Base-by-base conservation (phyloP, 2,329 filamentous ascomycete genomes). In the Hypoxylon sp. region DNA sequence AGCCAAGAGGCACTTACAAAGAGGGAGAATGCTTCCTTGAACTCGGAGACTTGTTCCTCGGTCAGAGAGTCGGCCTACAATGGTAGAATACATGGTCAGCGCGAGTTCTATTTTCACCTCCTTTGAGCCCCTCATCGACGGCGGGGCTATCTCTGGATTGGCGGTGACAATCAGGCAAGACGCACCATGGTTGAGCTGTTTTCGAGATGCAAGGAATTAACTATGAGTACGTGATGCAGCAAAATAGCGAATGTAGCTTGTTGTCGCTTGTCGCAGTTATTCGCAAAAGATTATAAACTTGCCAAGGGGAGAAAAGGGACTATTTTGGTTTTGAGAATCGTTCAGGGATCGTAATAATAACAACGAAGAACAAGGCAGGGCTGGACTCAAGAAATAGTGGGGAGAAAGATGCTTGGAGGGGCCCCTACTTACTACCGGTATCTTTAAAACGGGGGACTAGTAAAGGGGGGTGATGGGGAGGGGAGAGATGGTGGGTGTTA, bases 21-120 rank as follows among this genome's bases (percentile, higher is more conserved):
- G 75, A 99, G 93, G 82, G 96, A 99, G 86, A 99, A 99, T 61
- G 96, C 96, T 87, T 99, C 96, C 92, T 98, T 99, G 89, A 98
- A 99, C 87, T 99, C 96, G 81, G 96, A 98, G 82, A 99, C 96
- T 89, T 99, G 96, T 87, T 99, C 96, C 89, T 99, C 96, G 77
- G 96, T 98, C 80, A 99, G 91, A 83, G 95, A 95, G 82, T 99
- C 96, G 82, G 95, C 95, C 95, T 98, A 81, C 64, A 73, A 50
- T 64, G 49, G 51, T 64, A 66, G 46, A 50, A 60, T 32, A 61
- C 17, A 28, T 36, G 11, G 74, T 76, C 69, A 76, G 75, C 66
- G 55, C 62, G 52, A 50, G 58, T 66, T 58, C 50, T 58, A 55
- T 71, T 65, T 67, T 59, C 62, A 49, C 52, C 58, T 63, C 48